phyloP scores from a whole-genome alignment of 371 early-diverging fungal species.

The Mucor ambiguus region DNA sequence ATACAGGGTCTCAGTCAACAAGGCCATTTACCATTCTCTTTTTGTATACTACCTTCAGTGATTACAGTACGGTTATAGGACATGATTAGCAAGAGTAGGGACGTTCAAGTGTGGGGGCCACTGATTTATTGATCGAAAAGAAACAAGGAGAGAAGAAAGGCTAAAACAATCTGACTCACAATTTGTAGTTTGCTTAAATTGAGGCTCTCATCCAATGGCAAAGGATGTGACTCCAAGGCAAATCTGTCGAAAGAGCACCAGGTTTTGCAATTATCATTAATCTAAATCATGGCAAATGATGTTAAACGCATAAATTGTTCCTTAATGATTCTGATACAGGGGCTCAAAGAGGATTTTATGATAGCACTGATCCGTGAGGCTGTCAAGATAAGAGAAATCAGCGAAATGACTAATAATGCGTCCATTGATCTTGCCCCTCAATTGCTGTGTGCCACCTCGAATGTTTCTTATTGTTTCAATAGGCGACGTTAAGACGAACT shows the following conservation, averaged over 20 bases:
- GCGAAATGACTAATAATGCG: slow-evolving; percentile 1
- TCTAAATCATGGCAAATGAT: background rate
- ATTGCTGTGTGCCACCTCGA: background rate
- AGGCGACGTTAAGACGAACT: background rate
- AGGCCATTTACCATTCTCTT: background rate
- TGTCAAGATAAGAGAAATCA: background rate
- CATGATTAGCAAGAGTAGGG: slow-evolving; percentile 17
- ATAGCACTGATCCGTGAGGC: background rate
- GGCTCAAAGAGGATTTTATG: background rate
- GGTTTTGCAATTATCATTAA: background rate
- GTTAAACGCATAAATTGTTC: background rate
- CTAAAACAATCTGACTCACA: slow-evolving; percentile 22
- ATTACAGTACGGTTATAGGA: slow-evolving; percentile 23
- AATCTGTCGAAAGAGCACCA: background rate
- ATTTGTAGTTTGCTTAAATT: slow-evolving; percentile 5
- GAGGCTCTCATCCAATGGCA: slow-evolving; percentile 12
- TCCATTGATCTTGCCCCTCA: background rate
- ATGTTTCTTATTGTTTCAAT: background rate
- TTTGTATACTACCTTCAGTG: slow-evolving; percentile 26
- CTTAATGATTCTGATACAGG: background rate
- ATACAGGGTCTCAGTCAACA: background rate
- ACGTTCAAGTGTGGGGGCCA: background rate
- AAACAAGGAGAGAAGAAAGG: background rate
- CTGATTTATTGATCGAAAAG: background rate
- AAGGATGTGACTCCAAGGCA: background rate